Evolutionary conservation across 805 yeast genomes (phyloP).

Genomic region (Cyberlindnera meyerae): DNA sequence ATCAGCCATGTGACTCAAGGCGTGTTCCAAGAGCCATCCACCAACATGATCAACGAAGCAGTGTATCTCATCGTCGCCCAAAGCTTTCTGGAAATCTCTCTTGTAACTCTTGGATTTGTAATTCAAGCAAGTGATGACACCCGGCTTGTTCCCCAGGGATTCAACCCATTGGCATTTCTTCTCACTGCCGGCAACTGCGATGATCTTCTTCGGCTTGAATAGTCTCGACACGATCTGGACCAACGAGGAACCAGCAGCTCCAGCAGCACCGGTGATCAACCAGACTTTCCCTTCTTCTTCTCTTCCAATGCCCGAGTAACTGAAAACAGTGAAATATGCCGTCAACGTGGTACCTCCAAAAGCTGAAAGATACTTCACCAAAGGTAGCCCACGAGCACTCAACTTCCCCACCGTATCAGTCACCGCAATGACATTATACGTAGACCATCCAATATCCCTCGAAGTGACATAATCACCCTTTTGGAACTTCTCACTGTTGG

Average conservation of each 20-base stretch:
- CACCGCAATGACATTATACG: conserved; percentile 35
- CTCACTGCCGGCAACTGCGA: conserved; percentile 58
- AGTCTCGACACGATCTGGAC: conserved; percentile 53
- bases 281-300: conserved; percentile 40
- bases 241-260: conserved; percentile 61
- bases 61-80: conserved; percentile 46
- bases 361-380: conserved; percentile 41
- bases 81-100: conserved; percentile 33
- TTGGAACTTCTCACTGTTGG: conserved; percentile 36
- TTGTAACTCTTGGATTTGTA: conserved; percentile 41
- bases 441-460: conserved; percentile 42
- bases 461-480: conserved; percentile 43
- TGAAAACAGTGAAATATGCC: conserved; percentile 51
- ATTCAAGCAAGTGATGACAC: conserved; percentile 45
- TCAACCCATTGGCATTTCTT: conserved; percentile 52
- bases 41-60: conserved; percentile 62
- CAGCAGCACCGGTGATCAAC: conserved; percentile 62
- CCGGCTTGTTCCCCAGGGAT: conserved; percentile 50
- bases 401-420: conserved; percentile 3
- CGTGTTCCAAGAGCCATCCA: conserved; percentile 48
- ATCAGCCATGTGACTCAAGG: conserved; percentile 31
- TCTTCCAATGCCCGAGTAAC: conserved; percentile 42
- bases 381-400: conserved; percentile 17
- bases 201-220: conserved; percentile 48
- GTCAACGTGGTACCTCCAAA: conserved; percentile 58